A percentile compares a stretch with the other conserved stretches of the same genome.
Evolutionary conservation across 345 rosid species (phyloP).

Genomic region (Trapa incisa): DNA sequence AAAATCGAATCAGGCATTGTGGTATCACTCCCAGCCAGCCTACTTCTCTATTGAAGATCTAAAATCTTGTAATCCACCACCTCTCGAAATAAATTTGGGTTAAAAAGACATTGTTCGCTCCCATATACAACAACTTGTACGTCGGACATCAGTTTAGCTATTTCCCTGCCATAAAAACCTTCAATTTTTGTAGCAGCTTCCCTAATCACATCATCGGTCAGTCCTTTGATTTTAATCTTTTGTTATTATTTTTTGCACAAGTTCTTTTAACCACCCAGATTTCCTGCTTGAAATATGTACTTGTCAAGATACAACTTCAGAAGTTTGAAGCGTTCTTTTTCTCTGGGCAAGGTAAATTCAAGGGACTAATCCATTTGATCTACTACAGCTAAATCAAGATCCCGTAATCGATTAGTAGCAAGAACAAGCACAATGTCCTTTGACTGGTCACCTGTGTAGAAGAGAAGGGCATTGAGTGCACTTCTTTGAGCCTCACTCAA

Average conservation of each 20-base stretch:
- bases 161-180: conserved; percentile 85
- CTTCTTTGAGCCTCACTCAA: too few species aligned
- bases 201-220: conserved; percentile 60
- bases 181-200: conserved; percentile 78
- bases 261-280: conserved; percentile 31
- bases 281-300: conserved; percentile 63
- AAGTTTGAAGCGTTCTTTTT: conserved; percentile 44
- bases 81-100: conserved; percentile 41
- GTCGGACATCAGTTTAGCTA: conserved; percentile 80
- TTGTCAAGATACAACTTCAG: conserved; percentile 72
- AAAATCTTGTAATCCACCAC: conserved; percentile 89
- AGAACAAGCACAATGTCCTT: conserved; percentile 40
- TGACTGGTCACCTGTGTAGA: too few species aligned
- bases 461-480: too few species aligned
- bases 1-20: too few species aligned
- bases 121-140: conserved; percentile 93
- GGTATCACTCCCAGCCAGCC: conserved; percentile 30
- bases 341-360: conserved; percentile 41
- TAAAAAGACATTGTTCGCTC: conserved; percentile 28
- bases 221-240: conserved; percentile 4
- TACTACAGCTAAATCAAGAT: conserved; percentile 85
- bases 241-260: conserved; percentile 41
- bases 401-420: conserved; percentile 94
- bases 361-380: conserved; percentile 84
- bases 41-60: conserved; percentile 75